These are phyloP conservation scores for Collybia nuda DNA, from an alignment of 768 basidiomycete species.

Conservation along the genomic window DNA sequence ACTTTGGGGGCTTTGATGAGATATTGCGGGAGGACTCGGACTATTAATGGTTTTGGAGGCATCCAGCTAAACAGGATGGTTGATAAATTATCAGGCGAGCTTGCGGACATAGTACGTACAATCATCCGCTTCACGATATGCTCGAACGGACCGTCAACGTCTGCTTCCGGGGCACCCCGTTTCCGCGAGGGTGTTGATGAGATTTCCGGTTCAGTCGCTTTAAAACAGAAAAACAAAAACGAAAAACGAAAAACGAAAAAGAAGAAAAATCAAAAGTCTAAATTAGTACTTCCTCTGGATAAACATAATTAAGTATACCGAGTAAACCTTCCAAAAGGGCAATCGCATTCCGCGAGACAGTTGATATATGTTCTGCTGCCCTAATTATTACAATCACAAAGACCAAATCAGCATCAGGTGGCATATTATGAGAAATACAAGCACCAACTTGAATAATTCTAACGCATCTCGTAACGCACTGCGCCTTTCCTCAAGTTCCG, in stretches of 20 bases:
- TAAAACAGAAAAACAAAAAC: not conserved
- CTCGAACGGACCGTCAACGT: conserved; percentile 21
- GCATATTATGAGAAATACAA: not conserved
- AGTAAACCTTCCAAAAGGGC: conserved; percentile 20
- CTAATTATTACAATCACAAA: not conserved
- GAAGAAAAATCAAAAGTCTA: too few relatives aligned
- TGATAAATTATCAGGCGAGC: not conserved
- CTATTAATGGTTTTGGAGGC: too few relatives aligned
- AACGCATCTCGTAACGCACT: conserved; percentile 18
- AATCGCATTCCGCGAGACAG: conserved; percentile 21
- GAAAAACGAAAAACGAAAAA: too few relatives aligned
- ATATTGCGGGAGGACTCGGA: not conserved
- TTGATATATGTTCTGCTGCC: conserved; percentile 11
- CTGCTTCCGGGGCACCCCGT: conserved; percentile 2
- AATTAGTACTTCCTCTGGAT: too few relatives aligned
- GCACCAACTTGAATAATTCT: conserved; percentile 20
- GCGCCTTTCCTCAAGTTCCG: conserved; percentile 12
- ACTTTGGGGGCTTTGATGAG: not conserved
- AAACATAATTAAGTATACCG: conserved; percentile 7
- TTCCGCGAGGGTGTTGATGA: conserved; percentile 12
- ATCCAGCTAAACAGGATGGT: too few relatives aligned
- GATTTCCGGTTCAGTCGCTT: not conserved
- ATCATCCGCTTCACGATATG: conserved; percentile 22
- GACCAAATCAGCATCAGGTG: too few relatives aligned
- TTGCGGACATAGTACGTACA: conserved; percentile 8